phyloP scores from a whole-genome alignment of 225 moss, liverwort and hornwort genomes.

The Thuidium tamariscinum region DNA sequence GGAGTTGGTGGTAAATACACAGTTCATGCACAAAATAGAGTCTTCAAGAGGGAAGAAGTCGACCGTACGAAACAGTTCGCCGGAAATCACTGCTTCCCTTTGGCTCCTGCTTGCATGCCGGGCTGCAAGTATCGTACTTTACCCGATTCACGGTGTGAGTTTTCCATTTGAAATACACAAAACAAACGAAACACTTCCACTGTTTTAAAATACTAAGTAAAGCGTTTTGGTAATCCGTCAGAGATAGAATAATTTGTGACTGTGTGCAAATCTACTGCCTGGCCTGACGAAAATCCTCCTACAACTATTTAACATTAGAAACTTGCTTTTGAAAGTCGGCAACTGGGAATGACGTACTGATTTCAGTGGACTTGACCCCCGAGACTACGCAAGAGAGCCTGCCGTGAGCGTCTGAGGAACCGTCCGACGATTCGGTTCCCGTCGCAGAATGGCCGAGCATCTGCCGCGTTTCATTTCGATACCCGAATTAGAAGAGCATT shows the following conservation, averaged over 20 bases:
- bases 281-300: background rate
- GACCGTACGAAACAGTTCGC: background rate
- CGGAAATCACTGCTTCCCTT: background rate
- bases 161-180: background rate
- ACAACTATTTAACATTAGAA: background rate
- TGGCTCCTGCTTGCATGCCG: background rate
- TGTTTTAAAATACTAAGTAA: background rate
- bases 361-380: background rate
- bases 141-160: background rate
- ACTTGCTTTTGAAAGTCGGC: background rate
- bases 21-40: too few relatives aligned
- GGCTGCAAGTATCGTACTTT: background rate
- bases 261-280: too few relatives aligned
- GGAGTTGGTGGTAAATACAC: background rate
- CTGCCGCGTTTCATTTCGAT: background rate
- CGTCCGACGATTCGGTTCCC: background rate
- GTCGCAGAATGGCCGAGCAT: background rate
- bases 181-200: background rate
- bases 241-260: background rate
- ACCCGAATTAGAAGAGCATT: background rate
- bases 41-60: background rate
- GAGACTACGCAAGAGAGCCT: background rate
- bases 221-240: fast-evolving
- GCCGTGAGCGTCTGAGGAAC: background rate
- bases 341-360: background rate